A percentile compares a stretch with the other conserved stretches of the same genome.
phyloP scores from a whole-genome alignment of 2,329 filamentous ascomycete genomes.

The Neurospora crassa region DNA sequence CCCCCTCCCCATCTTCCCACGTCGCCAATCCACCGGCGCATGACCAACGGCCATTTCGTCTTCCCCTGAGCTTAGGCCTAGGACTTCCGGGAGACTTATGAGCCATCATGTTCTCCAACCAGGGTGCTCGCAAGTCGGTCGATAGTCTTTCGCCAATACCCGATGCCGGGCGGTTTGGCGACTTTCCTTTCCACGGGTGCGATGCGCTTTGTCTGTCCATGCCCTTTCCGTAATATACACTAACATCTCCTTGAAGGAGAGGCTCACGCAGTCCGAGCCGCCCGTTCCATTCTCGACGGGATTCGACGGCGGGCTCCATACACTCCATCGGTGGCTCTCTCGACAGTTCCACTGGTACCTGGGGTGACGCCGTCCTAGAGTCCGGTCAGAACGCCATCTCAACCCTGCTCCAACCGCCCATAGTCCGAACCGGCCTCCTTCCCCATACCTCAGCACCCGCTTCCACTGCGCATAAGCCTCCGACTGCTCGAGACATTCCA shows the following conservation, averaged over 20 bases:
- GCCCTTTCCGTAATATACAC: constrained; percentile 9
- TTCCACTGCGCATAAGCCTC: constrained; percentile 68
- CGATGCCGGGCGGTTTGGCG: constrained; percentile 38
- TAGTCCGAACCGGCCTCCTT: constrained; percentile 76
- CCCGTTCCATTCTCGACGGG: constrained; percentile 47
- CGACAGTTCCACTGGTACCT: constrained; percentile 53
- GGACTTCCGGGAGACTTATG: constrained; percentile 18
- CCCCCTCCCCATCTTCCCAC: not conserved
- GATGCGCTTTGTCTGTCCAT: not conserved
- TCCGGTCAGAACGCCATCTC: constrained; percentile 91
- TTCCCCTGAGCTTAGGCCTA: constrained; percentile 9
- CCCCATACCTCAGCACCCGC: constrained; percentile 64
- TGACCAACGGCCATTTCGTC: not conserved
- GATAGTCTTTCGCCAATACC: constrained; percentile 52
- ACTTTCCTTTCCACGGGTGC: constrained; percentile 52
- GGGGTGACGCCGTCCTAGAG: constrained; percentile 52
- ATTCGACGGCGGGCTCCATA: constrained; percentile 79
- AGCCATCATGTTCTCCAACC: constrained; percentile 48
- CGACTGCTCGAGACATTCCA: constrained; percentile 81
- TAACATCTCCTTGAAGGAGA: constrained; percentile 29
- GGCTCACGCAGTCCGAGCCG: constrained; percentile 35
- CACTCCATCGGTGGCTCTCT: constrained; percentile 78
- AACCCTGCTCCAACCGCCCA: constrained; percentile 82
- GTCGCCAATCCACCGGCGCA: not conserved
- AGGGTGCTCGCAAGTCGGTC: constrained; percentile 52